These are phyloP conservation scores for Boletus reticulatus DNA, from an alignment of 768 basidiomycete species.

Conservation along the genomic window DNA sequence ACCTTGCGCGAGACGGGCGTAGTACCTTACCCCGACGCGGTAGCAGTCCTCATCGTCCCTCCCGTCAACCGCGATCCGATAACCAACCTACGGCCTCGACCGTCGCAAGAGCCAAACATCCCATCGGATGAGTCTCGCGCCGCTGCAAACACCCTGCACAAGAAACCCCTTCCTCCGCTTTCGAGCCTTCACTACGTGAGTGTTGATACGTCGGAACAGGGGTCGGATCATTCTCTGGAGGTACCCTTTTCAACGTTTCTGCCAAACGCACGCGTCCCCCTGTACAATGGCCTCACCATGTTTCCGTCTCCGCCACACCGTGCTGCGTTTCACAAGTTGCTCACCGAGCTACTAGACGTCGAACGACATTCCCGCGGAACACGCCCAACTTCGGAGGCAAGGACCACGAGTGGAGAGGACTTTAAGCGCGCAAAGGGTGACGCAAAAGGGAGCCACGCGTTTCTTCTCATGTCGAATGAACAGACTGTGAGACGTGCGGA, in stretches of 20 bases:
- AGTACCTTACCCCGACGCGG: slow-evolving; percentile 50
- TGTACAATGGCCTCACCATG: slow-evolving; percentile 64
- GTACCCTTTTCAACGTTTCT: slow-evolving; percentile 21
- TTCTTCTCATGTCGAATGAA: slow-evolving; percentile 55
- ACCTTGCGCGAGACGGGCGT: slow-evolving; percentile 43
- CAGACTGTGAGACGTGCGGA: slow-evolving; percentile 54
- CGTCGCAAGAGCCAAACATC: slow-evolving; percentile 37
- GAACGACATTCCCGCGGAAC: slow-evolving; percentile 38
- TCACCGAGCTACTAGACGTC: slow-evolving; percentile 46
- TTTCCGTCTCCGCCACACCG: slow-evolving; percentile 66
- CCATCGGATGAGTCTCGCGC: slow-evolving; percentile 8
- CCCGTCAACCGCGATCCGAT: slow-evolving; percentile 55
- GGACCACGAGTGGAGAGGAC: not conserved
- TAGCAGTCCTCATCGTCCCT: slow-evolving; percentile 70
- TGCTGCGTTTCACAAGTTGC: slow-evolving; percentile 48
- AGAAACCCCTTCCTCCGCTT: slow-evolving; percentile 24
- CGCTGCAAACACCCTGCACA: not conserved
- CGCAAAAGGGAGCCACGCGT: slow-evolving; percentile 64
- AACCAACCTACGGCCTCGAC: slow-evolving; percentile 43
- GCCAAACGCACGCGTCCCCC: slow-evolving; percentile 45
- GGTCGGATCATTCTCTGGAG: slow-evolving; percentile 1
- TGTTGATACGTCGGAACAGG: not conserved
- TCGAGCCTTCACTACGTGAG: slow-evolving; percentile 22
- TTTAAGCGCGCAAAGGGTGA: slow-evolving; percentile 22
- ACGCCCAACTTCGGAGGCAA: not conserved